phyloP scores from a whole-genome alignment of 352 stramenopile genomes.

The Thalassiosira hispida region DNA sequence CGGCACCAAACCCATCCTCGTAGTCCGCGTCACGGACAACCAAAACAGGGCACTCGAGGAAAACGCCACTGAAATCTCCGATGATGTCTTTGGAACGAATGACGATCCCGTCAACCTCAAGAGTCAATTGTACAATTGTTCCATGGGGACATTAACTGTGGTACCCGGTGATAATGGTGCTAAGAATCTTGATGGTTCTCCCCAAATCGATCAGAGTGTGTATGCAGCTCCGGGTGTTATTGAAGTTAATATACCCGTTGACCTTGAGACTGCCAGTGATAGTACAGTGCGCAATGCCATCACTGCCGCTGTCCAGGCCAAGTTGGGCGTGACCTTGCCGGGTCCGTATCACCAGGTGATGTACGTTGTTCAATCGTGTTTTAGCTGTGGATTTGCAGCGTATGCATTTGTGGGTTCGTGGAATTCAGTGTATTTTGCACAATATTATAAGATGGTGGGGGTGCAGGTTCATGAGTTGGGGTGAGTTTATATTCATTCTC shows the following conservation, averaged over 20 bases:
- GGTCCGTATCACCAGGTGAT: slow-evolving; percentile 26
- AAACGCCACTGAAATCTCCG: neutral
- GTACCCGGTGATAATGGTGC: neutral
- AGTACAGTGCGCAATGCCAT: slow-evolving; percentile 12
- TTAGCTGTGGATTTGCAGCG: slow-evolving; percentile 24
- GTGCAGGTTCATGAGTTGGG: slow-evolving; percentile 22
- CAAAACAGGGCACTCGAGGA: neutral
- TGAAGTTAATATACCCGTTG: slow-evolving; percentile 10
- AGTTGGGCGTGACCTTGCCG: slow-evolving; percentile 1
- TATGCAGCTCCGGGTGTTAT: slow-evolving; percentile 25
- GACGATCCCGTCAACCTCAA: slow-evolving; percentile 22
- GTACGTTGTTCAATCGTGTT: slow-evolving; percentile 18
- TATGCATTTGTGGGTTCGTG: slow-evolving; percentile 35
- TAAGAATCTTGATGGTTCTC: too few species aligned
- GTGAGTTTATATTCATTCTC: neutral
- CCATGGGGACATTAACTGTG: slow-evolving; percentile 1
- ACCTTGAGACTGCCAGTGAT: neutral
- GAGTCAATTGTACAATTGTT: slow-evolving; percentile 14
- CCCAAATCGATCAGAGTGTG: too few species aligned
- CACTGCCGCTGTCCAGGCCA: slow-evolving; percentile 1
- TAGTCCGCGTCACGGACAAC: slow-evolving; percentile 13
- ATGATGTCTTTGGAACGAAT: slow-evolving; percentile 21
- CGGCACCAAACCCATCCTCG: slow-evolving; percentile 8
- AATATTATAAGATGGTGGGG: slow-evolving; percentile 15
- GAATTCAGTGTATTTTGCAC: neutral